phyloP scores from a whole-genome alignment of 164 flowering plant species.

The Macadamia integrifolia region DNA sequence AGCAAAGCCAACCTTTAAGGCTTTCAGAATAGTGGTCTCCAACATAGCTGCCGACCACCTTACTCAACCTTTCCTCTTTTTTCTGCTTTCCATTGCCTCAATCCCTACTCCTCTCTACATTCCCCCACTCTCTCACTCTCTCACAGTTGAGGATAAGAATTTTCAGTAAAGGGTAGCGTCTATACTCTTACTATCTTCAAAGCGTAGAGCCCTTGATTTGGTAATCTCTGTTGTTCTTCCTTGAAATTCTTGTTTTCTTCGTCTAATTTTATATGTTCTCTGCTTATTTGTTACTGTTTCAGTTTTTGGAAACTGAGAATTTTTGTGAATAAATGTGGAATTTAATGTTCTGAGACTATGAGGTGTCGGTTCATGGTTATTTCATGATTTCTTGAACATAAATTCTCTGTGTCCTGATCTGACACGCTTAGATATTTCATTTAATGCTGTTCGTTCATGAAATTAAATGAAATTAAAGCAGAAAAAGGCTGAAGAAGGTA shows the following conservation, averaged over 20 bases:
- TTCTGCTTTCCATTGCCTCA: constrained; percentile 14
- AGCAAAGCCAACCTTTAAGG: constrained; percentile 23
- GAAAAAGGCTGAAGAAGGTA: not conserved
- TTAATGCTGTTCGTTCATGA: constrained; percentile 1
- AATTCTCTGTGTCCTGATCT: not conserved
- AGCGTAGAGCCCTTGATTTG: not conserved
- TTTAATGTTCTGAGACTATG: constrained; percentile 4
- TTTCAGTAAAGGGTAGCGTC: too few species aligned
- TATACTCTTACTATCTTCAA: too few species aligned
- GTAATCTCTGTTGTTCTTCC: not conserved
- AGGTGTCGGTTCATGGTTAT: constrained; percentile 6
- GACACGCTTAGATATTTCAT: not conserved
- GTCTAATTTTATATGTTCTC: not conserved
- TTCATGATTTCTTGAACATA: constrained; percentile 6
- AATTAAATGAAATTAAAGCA: not conserved
- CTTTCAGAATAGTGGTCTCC: constrained; percentile 1
- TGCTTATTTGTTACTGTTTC: not conserved
- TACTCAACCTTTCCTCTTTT: constrained; percentile 9
- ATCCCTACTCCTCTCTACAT: constrained; percentile 12
- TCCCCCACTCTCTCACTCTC: not conserved
- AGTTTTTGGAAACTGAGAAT: not conserved
- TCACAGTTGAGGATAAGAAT: not conserved
- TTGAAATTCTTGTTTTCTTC: not conserved
- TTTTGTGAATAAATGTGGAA: constrained; percentile 2
- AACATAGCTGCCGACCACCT: constrained; percentile 8